A percentile compares a stretch with the other conserved stretches of the same genome.
Conservation (phyloP, 345 rosid genomes). For the Aquilaria malaccensis region DNA sequence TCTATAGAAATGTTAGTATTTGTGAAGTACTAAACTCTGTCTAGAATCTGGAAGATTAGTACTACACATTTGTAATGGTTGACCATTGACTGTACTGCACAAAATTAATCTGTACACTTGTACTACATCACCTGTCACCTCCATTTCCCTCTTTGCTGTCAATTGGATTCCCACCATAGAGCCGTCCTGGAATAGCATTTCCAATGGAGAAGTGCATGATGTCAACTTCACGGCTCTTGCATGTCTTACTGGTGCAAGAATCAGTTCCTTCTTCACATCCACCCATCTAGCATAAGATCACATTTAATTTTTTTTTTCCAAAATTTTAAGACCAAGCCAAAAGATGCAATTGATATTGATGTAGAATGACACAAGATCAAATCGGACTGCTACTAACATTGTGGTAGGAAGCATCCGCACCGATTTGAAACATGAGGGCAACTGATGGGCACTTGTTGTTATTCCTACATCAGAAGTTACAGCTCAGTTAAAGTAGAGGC, state of each 20-base stretch:
- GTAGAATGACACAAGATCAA: not conserved
- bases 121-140: constrained; percentile 69
- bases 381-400: constrained; percentile 35
- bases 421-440: constrained; percentile 92
- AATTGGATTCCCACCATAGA: constrained; percentile 79
- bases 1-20: not conserved
- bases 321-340: not conserved
- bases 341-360: not conserved
- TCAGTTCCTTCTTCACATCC: constrained; percentile 63
- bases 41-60: not conserved
- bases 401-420: constrained; percentile 80
- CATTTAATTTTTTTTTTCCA: constrained; percentile 12
- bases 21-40: not conserved
- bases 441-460: constrained; percentile 76
- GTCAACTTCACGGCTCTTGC: constrained; percentile 96
- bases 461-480: constrained; percentile 42
- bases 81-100: not conserved
- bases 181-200: constrained; percentile 94
- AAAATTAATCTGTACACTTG: constrained; percentile 17
- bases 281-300: constrained; percentile 64
- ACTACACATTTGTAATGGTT: not conserved
- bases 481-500: constrained; percentile 7
- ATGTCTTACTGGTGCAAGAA: constrained; percentile 76
- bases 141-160: constrained; percentile 84
- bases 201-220: constrained; percentile 99